phyloP scores from a whole-genome alignment of 148 eudicot species.

The Amaranthus palmeri region DNA sequence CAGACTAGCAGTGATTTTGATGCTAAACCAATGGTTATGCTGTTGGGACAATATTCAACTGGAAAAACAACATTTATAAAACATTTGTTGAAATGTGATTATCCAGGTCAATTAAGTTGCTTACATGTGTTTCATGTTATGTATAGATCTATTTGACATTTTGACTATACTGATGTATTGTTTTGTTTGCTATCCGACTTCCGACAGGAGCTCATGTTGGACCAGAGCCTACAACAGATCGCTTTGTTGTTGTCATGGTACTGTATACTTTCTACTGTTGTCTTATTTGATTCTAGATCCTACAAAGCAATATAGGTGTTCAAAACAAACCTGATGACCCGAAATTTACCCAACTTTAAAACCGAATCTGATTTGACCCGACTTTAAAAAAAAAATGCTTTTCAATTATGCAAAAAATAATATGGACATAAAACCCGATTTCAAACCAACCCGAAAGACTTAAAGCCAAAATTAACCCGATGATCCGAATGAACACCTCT shows the following conservation, averaged over 20 bases:
- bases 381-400: too few relatives aligned
- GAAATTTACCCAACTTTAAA: too few relatives aligned
- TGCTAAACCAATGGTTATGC: conserved; percentile 99
- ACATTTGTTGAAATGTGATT: conserved; percentile 74
- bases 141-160: background rate
- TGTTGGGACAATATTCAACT: conserved; percentile 96
- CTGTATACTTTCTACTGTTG: background rate
- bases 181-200: background rate
- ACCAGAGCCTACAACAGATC: conserved; percentile 97
- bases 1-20: conserved; percentile 87
- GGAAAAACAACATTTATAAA: conserved; percentile 97
- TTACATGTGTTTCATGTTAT: background rate
- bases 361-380: too few relatives aligned
- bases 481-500: too few relatives aligned
- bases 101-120: conserved; percentile 59
- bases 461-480: too few relatives aligned
- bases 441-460: too few relatives aligned
- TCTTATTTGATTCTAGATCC: background rate
- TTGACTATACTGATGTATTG: conserved; percentile 1
- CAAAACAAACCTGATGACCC: too few relatives aligned
- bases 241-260: conserved; percentile 97
- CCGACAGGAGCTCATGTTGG: conserved; percentile 95
- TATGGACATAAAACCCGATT: too few relatives aligned
- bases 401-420: too few relatives aligned
- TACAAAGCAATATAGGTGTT: background rate